A percentile compares a stretch with the other conserved stretches of the same genome.
These are phyloP conservation scores for Claviceps humidiphila DNA, from an alignment of 2,329 filamentous ascomycete genomes.

Conservation along the genomic window DNA sequence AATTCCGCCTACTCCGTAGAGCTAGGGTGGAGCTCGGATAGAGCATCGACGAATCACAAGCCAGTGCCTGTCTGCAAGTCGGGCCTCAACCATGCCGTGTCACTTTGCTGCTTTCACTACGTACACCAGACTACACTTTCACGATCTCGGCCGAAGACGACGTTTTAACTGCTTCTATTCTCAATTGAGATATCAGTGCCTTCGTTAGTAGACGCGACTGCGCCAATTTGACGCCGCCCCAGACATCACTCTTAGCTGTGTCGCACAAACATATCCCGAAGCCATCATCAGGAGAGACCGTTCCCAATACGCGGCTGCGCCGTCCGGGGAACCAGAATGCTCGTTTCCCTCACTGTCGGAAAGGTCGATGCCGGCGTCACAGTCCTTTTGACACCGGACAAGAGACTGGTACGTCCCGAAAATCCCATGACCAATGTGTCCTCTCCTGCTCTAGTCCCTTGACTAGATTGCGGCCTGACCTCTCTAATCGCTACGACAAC, in stretches of 20 bases:
- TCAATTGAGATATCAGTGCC: no score
- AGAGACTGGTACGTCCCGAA: constrained; percentile 57
- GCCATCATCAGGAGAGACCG: background rate
- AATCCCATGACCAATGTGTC: background rate
- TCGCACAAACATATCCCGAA: background rate
- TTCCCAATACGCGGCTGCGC: background rate
- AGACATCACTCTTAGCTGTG: background rate
- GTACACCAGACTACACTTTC: background rate
- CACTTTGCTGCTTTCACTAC: background rate
- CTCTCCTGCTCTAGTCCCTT: no score
- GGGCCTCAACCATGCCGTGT: background rate
- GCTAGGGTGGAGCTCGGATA: background rate
- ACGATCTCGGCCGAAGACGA: background rate
- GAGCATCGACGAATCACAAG: background rate
- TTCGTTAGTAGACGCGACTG: background rate
- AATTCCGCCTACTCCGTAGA: no score
- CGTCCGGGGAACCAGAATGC: constrained; percentile 43
- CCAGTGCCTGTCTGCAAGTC: background rate
- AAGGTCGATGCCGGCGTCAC: constrained; percentile 99
- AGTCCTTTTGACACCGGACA: constrained; percentile 90
- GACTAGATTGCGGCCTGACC: background rate
- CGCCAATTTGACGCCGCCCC: background rate
- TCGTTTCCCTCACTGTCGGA: constrained; percentile 94
- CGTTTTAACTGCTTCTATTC: background rate
- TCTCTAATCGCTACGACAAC: constrained; percentile 3